Percentiles rank a stretch among this genome's conserved stretches.
phyloP scores from a whole-genome alignment of 371 early-diverging fungal genomes.

The Mortierella sp. region DNA sequence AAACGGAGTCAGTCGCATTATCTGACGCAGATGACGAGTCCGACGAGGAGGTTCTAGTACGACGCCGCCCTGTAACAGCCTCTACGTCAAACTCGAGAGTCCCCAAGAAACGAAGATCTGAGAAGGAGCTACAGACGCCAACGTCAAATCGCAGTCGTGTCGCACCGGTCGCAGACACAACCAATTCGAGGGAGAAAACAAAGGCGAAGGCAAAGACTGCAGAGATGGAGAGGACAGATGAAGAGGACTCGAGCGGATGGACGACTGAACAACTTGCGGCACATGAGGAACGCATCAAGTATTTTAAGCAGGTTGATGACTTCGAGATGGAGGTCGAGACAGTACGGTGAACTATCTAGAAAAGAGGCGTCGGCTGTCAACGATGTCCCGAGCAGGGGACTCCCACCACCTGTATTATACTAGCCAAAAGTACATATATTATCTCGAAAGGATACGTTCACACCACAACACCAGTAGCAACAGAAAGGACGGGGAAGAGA shows the following conservation, averaged over 20 bases:
- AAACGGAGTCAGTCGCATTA: not conserved
- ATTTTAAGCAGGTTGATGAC: conserved; percentile 41
- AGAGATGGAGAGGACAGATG: not conserved
- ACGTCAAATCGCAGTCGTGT: not conserved
- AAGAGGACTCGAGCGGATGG: conserved; percentile 29
- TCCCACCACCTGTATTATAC: too few species aligned
- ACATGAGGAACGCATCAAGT: conserved; percentile 32
- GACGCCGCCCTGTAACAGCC: not conserved
- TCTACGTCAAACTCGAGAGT: not conserved
- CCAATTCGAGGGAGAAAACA: conserved; percentile 8
- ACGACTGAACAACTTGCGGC: conserved; percentile 16
- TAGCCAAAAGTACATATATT: too few species aligned
- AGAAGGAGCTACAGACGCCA: conserved; percentile 2
- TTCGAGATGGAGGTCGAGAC: conserved; percentile 47
- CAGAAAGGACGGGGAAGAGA: too few species aligned
- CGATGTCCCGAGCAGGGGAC: too few species aligned
- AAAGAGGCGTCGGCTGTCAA: too few species aligned
- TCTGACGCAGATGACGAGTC: not conserved
- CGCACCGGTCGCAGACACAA: not conserved
- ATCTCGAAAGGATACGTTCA: too few species aligned
- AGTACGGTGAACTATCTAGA: not conserved
- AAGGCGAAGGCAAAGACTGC: not conserved
- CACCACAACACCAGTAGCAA: too few species aligned
- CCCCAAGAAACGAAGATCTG: not conserved
- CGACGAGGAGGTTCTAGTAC: conserved; percentile 3